These are phyloP conservation scores for Zygoascus bituminiphila DNA, from an alignment of 805 yeast genomes.

Conservation along the genomic window DNA sequence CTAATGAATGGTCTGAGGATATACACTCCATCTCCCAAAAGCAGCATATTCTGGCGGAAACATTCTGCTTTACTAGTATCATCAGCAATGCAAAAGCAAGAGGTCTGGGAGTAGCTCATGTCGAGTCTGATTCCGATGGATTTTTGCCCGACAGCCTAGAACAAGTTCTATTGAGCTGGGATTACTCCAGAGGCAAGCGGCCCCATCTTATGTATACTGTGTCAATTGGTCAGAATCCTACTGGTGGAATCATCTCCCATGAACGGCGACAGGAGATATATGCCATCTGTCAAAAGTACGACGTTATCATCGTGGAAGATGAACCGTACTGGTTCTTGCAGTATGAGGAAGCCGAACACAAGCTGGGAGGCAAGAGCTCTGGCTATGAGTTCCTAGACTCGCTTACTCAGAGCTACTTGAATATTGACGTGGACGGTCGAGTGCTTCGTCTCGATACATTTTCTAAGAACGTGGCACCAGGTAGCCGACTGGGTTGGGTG, in stretches of 20 bases:
- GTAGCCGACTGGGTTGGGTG: conserved; percentile 82
- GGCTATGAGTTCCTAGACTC: conserved; percentile 49
- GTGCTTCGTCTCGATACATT: conserved; percentile 83
- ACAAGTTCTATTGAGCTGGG: conserved; percentile 58
- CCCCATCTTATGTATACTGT: conserved; percentile 87
- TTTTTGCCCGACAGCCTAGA: conserved; percentile 65
- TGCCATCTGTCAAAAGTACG: conserved; percentile 71
- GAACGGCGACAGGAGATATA: conserved; percentile 76
- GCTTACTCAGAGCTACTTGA: conserved; percentile 65
- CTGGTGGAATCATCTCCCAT: conserved; percentile 71
- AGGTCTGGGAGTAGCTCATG: conserved; percentile 60
- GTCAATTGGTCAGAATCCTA: conserved; percentile 96
- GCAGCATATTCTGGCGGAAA: conserved; percentile 57
- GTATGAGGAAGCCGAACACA: conserved; percentile 51
- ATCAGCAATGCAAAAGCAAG: conserved; percentile 69
- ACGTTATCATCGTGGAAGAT: conserved; percentile 81
- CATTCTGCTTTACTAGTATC: conserved; percentile 72
- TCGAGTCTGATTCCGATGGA: conserved; percentile 72
- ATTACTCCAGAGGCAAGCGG: conserved; percentile 34
- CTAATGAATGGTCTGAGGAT: conserved; percentile 60
- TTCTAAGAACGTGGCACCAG: conserved; percentile 92
- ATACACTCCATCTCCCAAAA: conserved; percentile 5
- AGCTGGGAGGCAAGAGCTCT: conserved; percentile 30
- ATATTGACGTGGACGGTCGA: conserved; percentile 83
- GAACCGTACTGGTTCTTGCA: conserved; percentile 97